phyloP scores from a whole-genome alignment of 129 eudicot genomes.

The Arctium minus region DNA sequence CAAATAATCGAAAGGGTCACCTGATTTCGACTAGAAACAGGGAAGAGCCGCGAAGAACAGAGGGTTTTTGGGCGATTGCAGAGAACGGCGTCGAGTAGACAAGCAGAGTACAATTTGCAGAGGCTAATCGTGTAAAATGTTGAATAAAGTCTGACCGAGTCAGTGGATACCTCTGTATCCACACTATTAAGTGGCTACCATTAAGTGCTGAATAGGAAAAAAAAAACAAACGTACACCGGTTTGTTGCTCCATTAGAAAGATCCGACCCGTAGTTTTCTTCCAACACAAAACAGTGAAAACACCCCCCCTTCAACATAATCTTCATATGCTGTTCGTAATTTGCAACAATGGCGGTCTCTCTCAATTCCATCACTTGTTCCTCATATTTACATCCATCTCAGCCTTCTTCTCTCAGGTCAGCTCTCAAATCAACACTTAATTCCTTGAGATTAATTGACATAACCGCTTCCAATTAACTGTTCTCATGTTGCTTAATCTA shows the following conservation, averaged over 20 bases:
- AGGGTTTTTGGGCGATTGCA: background rate
- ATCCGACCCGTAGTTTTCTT: conserved; percentile 9
- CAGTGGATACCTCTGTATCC: background rate
- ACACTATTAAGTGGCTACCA: background rate
- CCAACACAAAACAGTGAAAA: background rate
- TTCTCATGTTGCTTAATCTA: conserved; percentile 15
- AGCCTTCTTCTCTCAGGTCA: conserved; percentile 66
- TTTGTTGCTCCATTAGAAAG: background rate
- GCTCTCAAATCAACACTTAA: background rate
- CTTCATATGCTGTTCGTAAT: conserved; percentile 1
- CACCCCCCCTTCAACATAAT: conserved; percentile 4
- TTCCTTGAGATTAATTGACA: background rate
- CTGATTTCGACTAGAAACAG: background rate
- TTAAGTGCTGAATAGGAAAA: background rate
- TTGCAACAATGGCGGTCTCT: conserved; percentile 39
- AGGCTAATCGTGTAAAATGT: background rate
- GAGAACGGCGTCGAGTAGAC: background rate
- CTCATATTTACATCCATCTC: conserved; percentile 49
- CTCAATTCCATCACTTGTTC: conserved; percentile 43
- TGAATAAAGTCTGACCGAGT: background rate
- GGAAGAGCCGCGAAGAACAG: background rate
- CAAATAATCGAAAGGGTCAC: background rate
- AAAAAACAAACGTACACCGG: background rate
- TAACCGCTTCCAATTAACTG: background rate
- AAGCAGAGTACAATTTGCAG: background rate